Conservation (phyloP, 1,139 yeast species). For the Kodamaea sp. region DNA sequence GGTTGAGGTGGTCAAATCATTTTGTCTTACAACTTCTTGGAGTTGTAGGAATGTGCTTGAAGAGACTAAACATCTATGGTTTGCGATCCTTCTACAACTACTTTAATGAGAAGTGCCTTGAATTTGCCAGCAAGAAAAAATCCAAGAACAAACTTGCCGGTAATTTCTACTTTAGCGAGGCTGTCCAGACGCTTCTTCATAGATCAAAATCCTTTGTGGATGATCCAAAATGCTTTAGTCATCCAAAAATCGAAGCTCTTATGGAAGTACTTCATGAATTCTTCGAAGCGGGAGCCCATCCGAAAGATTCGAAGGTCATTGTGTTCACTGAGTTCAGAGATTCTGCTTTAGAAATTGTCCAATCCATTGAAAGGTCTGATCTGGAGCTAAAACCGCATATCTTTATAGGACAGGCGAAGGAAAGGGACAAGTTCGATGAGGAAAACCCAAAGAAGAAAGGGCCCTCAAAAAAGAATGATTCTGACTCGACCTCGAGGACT, state of each 20-base stretch:
- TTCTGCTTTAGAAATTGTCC: conserved; percentile 84
- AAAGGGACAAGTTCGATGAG: conserved; percentile 64
- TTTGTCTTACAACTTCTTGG: conserved; percentile 63
- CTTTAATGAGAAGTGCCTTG: conserved; percentile 57
- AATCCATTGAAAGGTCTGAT: conserved; percentile 49
- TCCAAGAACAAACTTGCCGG: conserved; percentile 62
- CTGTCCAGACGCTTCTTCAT: conserved; percentile 44
- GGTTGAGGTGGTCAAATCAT: conserved; percentile 69
- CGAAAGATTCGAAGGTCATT: conserved; percentile 66
- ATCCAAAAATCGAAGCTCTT: conserved; percentile 70
- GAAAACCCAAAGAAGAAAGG: conserved; percentile 30
- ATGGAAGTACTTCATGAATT: conserved; percentile 59
- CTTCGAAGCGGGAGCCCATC: conserved; percentile 37
- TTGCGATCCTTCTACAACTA: conserved; percentile 71
- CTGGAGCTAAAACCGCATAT: conserved; percentile 67
- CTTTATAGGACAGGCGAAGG: conserved; percentile 80
- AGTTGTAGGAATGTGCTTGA: conserved; percentile 72
- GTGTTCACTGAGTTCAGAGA: conserved; percentile 87
- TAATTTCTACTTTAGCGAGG: conserved; percentile 54
- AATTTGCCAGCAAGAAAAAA: conserved; percentile 52
- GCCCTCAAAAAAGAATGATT: conserved; percentile 24
- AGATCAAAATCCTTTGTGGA: conserved; percentile 45
- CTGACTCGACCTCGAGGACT: conserved; percentile 20
- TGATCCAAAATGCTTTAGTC: conserved; percentile 55
- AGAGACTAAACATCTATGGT: conserved; percentile 79